Conservation (phyloP, 78 protist species). For the Dictyostelium brefeldianum region DNA sequence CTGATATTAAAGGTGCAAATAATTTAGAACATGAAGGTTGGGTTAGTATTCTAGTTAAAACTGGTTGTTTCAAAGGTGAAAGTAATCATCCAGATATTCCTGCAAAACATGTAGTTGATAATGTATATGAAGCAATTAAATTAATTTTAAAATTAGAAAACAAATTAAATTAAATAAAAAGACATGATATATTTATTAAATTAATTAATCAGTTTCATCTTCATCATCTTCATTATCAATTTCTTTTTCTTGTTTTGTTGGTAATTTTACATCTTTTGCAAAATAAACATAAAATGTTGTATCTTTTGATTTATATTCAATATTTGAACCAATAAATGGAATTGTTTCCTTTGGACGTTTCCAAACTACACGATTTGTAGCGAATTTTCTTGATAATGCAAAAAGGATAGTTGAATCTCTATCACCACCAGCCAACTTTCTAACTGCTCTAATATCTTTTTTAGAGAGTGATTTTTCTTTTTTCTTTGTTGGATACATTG, state of each 20-base stretch:
- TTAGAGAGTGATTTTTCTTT: slow-evolving; percentile 39
- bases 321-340: slow-evolving; percentile 3
- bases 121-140: slow-evolving; percentile 64
- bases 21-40: slow-evolving; percentile 66
- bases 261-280: neutral
- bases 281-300: slow-evolving; percentile 50
- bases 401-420: slow-evolving; percentile 48
- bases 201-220: neutral
- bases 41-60: slow-evolving; percentile 56
- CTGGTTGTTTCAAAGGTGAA: slow-evolving; percentile 68
- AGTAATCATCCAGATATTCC: slow-evolving; percentile 47
- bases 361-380: slow-evolving; percentile 48
- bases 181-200: neutral
- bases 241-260: neutral
- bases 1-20: slow-evolving; percentile 77
- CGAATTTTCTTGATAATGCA: slow-evolving; percentile 46
- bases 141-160: slow-evolving; percentile 54
- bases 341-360: slow-evolving; percentile 45
- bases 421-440: slow-evolving; percentile 59
- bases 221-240: neutral
- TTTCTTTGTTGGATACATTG: slow-evolving; percentile 66
- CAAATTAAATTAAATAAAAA: neutral
- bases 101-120: slow-evolving; percentile 48
- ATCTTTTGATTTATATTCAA: slow-evolving; percentile 25
- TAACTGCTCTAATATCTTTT: slow-evolving; percentile 54